Base-by-base conservation (phyloP, 1,284 basidiomycete species). In the Pseudozyma sp. region DNA sequence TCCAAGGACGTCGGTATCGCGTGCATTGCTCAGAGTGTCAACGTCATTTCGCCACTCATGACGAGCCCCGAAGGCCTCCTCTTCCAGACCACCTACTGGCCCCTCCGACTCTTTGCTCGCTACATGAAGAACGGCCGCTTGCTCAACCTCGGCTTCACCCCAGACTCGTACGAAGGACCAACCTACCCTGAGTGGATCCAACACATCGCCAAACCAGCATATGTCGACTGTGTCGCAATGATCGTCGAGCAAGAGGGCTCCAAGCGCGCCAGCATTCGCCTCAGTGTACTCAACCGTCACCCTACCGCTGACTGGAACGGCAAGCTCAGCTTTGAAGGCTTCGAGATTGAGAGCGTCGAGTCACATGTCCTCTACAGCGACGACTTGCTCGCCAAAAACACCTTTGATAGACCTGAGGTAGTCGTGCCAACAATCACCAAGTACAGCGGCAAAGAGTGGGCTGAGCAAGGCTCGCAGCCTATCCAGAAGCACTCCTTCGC, bases 1-100 rank as follows among this genome's bases (percentile, higher is more conserved):
- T 88, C 88, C 8, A 88, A 89, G 73, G 86, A 89, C 31, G 88
- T 90, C 48, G 88, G 88, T 57, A 89, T 91, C 55, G 90, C 90
- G 0, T 90, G 90, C 77, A 88, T 90, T 50, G 90, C 90, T 0
- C 90, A 91, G 86, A 88, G 85, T 36, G 79, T 89, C 55, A 89
- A 89, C 71, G 88, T 89, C 47, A 89, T 89, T 47, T 89, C 88
- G 1, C 88, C 89, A 0, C 86, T 89, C 50, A 83, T 82, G 61
- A 79, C 64, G 21, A 83, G 80, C 36, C 87, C 88, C 0, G 85
- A 79, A 4, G 87, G 88, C 0, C 80, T 89, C 1, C 88, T 88
- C 80, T 86, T 86, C 58, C 89, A 89, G 84, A 89, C 89, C 14
- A 89, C 88, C 18, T 89, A 87, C 78, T 88, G 88, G 69, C 88